phyloP scores from a whole-genome alignment of 441 rosid species.

The Arabidopsis lyrata region DNA sequence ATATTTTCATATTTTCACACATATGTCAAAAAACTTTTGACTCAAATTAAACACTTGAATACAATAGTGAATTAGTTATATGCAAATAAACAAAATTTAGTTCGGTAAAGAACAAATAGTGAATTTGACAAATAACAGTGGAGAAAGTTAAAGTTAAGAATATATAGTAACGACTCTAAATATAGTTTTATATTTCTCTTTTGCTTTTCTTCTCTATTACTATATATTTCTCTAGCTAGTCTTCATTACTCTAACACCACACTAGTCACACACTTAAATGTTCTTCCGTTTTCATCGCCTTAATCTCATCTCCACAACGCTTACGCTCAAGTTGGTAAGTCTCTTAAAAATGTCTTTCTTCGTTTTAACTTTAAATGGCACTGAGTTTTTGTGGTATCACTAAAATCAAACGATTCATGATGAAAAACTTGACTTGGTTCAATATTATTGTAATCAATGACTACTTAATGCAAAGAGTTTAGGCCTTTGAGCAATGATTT shows the following conservation, averaged over 20 bases:
- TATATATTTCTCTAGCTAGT: neutral
- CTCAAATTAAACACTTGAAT: neutral
- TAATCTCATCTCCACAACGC: neutral
- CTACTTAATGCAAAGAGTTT: conserved; percentile 18
- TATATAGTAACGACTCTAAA: neutral
- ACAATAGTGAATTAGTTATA: neutral
- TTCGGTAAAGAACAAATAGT: neutral
- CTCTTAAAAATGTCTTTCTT: conserved; percentile 18
- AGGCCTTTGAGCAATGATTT: conserved; percentile 24
- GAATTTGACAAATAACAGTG: neutral
- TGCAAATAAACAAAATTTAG: neutral
- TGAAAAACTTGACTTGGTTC: conserved; percentile 23
- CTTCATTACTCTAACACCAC: neutral
- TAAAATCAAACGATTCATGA: conserved; percentile 34
- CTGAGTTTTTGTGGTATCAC: conserved; percentile 11
- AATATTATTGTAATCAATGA: neutral
- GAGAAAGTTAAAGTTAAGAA: neutral
- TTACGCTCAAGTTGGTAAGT: conserved; percentile 34
- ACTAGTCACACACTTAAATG: neutral
- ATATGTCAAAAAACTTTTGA: neutral
- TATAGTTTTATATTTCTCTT: neutral
- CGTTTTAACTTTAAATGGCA: conserved; percentile 18
- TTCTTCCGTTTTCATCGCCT: neutral
- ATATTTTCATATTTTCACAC: neutral
- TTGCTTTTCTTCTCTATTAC: neutral